Conservation (phyloP, 2,329 filamentous ascomycete species). For the Grosmannia clavigera region DNA sequence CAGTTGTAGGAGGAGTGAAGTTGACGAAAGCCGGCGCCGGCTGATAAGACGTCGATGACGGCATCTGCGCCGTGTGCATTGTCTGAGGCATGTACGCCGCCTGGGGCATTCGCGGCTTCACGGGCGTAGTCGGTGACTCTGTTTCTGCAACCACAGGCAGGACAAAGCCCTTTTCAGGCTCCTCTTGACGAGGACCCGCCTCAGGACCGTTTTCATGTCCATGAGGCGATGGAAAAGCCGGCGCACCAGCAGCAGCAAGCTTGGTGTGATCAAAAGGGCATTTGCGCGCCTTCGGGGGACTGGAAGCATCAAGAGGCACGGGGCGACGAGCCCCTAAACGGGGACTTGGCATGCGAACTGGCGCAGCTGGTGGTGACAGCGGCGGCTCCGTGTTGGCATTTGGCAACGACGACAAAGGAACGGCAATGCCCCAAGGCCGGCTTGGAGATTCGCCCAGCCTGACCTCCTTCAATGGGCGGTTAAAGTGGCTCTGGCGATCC, state of each 20-base stretch:
- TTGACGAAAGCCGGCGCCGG: constrained; percentile 38
- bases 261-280: constrained; percentile 41
- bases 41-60: constrained; percentile 1
- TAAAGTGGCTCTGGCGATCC: constrained; percentile 58
- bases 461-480: constrained; percentile 74
- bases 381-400: constrained; percentile 27
- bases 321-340: constrained; percentile 5
- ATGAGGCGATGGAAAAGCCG: not conserved
- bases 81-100: constrained; percentile 8
- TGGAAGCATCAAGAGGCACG: not conserved
- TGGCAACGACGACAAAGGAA: constrained; percentile 40
- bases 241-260: constrained; percentile 8
- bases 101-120: not conserved
- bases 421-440: constrained; percentile 81
- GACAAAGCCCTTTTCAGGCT: not conserved
- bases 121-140: not conserved
- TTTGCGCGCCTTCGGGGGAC: constrained; percentile 21
- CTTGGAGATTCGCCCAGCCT: constrained; percentile 90
- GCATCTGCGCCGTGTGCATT: constrained; percentile 4
- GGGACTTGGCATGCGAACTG: constrained; percentile 36
- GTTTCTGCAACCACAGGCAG: not conserved
- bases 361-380: constrained; percentile 44
- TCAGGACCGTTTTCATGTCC: not conserved
- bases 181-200: not conserved
- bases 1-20: constrained; percentile 3